A percentile compares a stretch with the other conserved stretches of the same genome.
These are phyloP conservation scores for Aquanectria penicillioides DNA, from an alignment of 2,329 filamentous ascomycete genomes.

Conservation along the genomic window DNA sequence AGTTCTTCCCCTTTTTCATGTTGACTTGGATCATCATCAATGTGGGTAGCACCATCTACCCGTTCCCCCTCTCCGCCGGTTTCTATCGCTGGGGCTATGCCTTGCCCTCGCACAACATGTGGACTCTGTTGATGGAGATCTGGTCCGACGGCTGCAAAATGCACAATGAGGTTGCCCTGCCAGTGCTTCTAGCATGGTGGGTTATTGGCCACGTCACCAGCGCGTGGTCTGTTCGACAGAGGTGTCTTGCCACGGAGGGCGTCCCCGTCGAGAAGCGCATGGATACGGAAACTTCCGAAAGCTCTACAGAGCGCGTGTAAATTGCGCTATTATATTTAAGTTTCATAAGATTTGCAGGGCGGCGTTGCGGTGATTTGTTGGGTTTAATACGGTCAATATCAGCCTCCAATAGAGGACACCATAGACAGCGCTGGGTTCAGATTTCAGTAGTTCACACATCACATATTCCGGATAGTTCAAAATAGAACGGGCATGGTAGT, in stretches of 20 bases:
- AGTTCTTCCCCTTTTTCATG: conserved; percentile 53
- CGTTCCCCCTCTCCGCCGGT: conserved; percentile 49
- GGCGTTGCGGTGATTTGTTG: too few relatives aligned
- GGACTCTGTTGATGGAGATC: conserved; percentile 50
- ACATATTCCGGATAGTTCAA: too few relatives aligned
- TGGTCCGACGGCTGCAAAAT: conserved; percentile 56
- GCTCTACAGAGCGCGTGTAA: too few relatives aligned
- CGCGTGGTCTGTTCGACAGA: conserved; percentile 39
- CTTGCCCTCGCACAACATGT: conserved; percentile 48
- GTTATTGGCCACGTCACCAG: conserved; percentile 39
- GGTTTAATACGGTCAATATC: too few relatives aligned
- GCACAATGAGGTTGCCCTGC: conserved; percentile 47
- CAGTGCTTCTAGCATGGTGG: conserved; percentile 55
- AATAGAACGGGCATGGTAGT: too few relatives aligned
- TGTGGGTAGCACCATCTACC: conserved; percentile 48
- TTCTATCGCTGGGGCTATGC: conserved; percentile 53
- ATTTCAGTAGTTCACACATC: too few relatives aligned
- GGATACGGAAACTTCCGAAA: too few relatives aligned
- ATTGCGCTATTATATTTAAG: too few relatives aligned
- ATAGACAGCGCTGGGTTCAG: too few relatives aligned
- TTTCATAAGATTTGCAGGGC: too few relatives aligned
- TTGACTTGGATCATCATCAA: conserved; percentile 55
- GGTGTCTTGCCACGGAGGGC: conserved; percentile 26
- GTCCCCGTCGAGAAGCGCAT: background rate
- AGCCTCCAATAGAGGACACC: too few relatives aligned